Base-by-base conservation (phyloP, 2,329 filamentous ascomycete genomes). In the Aspergillus udagawae region DNA sequence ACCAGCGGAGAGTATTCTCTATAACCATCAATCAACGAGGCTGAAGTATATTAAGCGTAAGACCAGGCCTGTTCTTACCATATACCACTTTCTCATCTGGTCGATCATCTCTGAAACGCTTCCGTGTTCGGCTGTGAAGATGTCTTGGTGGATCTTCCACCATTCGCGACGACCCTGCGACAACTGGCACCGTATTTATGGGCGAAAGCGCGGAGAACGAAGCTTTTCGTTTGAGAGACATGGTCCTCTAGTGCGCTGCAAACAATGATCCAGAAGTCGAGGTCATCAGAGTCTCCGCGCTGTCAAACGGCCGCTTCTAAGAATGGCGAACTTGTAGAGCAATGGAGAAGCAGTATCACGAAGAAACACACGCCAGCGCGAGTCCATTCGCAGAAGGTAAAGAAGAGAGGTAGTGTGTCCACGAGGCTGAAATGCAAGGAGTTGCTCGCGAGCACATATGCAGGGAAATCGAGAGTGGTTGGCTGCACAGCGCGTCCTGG, bases 141-240 rank as follows among this genome's bases (percentile, higher is more conserved):
- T 85, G 71, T 65, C 67, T 70, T 20, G 72, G 69, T 20, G 63
- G 65, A 53, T 73, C 71, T 44, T 70, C 65, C 59, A 70, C 64
- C 28, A 63, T 68, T 63, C 71, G 65, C 52, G 65, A 62, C 32
- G 57, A 61, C 49, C 67, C 67, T 41, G 63, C 51, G 35, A 57
- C 47, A 50, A 63, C 59, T 60, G 56, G 60, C 53, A 67, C 50
- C 57, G 63, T 55, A 67, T 73, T 73, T 38, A 74, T 70, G 47
- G 78, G 75, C 38, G 77, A 67, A 20, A 79, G 61, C 14, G 67
- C 75, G 17, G 81, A 78, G 60, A 79, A 76, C 45, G 82, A 83
- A 48, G 82, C 81, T 69, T 86, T 86, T 67, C 83, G 82, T 70
- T 86, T 86, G 69, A 81, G 73, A 23, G 76, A 74, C 83, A 86